Evolutionary conservation across 2,329 filamentous ascomycete species (phyloP).

Genomic region (Diaporthe ilicicola): DNA sequence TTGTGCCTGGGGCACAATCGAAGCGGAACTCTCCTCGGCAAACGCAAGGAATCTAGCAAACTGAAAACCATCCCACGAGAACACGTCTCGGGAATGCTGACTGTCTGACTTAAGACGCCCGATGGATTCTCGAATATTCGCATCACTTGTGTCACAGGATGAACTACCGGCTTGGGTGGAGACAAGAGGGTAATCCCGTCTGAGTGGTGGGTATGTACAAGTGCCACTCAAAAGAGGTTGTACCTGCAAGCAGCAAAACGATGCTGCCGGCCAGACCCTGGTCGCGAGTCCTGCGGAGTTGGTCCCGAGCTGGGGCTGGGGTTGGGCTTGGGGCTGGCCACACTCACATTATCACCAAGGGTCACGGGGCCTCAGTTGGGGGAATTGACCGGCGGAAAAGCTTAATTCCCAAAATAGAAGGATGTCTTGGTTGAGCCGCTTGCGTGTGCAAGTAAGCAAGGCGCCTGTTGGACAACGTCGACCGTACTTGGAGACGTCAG

Average conservation of each 20-base stretch:
- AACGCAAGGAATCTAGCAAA: too few relatives aligned
- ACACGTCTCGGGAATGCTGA: neutral
- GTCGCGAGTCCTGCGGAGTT: neutral
- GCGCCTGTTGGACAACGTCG: conserved; percentile 5
- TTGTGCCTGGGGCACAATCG: too few relatives aligned
- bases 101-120: neutral
- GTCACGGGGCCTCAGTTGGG: neutral
- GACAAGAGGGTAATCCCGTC: neutral
- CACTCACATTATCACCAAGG: neutral
- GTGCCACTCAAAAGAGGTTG: neutral
- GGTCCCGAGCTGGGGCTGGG: neutral
- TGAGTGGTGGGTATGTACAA: neutral
- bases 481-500: neutral
- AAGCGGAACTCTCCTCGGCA: too few relatives aligned
- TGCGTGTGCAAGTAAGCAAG: conserved; percentile 9
- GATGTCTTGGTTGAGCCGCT: conserved; percentile 24
- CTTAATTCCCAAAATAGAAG: conserved; percentile 27
- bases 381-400: conserved; percentile 7
- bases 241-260: neutral
- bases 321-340: neutral
- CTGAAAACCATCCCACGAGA: neutral
- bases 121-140: too few relatives aligned
- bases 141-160: neutral
- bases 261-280: neutral
- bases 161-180: conserved; percentile 11